A percentile compares a stretch with the other conserved stretches of the same genome.
phyloP scores from a whole-genome alignment of 305 asterid species.

The Nicotiana rustica region DNA sequence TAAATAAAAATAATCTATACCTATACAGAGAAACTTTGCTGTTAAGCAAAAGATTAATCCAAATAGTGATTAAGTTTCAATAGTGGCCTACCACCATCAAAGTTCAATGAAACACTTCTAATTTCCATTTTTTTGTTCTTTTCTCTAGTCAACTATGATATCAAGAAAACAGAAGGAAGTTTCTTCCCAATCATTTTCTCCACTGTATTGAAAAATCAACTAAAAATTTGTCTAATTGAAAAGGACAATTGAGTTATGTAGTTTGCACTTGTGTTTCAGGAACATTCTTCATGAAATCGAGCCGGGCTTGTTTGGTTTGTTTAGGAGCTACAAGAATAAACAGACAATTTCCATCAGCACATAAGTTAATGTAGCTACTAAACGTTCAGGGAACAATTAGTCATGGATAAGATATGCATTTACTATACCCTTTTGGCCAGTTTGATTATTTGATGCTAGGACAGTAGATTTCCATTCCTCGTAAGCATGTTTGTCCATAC shows the following conservation, averaged over 20 bases:
- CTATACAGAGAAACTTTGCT: slow-evolving; percentile 25
- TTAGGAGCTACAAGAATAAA: slow-evolving; percentile 55
- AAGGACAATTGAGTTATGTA: slow-evolving; percentile 39
- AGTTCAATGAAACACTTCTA: not conserved
- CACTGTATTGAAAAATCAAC: slow-evolving; percentile 21
- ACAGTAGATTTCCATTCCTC: slow-evolving; percentile 85
- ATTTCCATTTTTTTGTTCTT: not conserved
- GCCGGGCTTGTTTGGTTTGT: slow-evolving; percentile 68
- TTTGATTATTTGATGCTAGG: slow-evolving; percentile 57
- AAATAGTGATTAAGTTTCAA: not conserved
- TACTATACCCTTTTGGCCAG: slow-evolving; percentile 58
- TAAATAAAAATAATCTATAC: slow-evolving; percentile 16
- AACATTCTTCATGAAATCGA: slow-evolving; percentile 63
- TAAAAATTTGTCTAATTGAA: slow-evolving; percentile 17
- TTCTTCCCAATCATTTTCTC: not conserved
- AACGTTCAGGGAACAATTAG: not conserved
- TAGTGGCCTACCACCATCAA: slow-evolving; percentile 6
- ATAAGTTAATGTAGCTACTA: not conserved
- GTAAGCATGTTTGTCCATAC: slow-evolving; percentile 56
- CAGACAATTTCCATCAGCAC: not conserved
- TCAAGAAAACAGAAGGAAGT: slow-evolving; percentile 9
- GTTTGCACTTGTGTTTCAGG: slow-evolving; percentile 64
- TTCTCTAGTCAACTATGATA: not conserved
- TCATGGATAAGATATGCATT: not conserved
- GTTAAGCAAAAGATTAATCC: slow-evolving; percentile 18